phyloP scores from a whole-genome alignment of 2,329 filamentous ascomycete genomes.

The Fulvia fulva region DNA sequence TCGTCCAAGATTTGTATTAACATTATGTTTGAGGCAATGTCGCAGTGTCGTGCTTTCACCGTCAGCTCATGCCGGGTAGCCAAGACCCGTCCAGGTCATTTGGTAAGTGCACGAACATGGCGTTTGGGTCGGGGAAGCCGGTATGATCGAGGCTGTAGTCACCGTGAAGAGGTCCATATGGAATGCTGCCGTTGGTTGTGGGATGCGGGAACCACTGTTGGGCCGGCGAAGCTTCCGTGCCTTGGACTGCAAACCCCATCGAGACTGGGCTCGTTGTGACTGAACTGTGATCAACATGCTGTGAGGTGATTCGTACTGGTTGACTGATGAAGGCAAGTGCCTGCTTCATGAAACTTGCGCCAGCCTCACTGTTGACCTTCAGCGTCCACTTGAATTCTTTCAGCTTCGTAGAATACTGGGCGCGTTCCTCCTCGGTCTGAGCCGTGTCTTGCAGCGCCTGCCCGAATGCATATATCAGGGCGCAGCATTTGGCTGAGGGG shows the following conservation, averaged over 20 bases:
- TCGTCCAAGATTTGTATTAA: not conserved
- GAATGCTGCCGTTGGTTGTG: slow-evolving; percentile 7
- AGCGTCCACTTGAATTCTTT: slow-evolving; percentile 43
- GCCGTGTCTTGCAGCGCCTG: slow-evolving; percentile 39
- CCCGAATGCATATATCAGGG: slow-evolving; percentile 42
- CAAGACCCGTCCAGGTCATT: slow-evolving; percentile 1
- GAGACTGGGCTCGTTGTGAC: slow-evolving; percentile 18
- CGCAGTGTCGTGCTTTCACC: not conserved
- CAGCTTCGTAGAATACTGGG: slow-evolving; percentile 35
- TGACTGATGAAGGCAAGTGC: slow-evolving; percentile 30
- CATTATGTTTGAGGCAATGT: not conserved
- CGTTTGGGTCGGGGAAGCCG: slow-evolving; percentile 9
- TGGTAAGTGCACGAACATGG: slow-evolving; percentile 9
- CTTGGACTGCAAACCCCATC: slow-evolving; percentile 1
- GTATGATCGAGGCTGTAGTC: slow-evolving; percentile 11
- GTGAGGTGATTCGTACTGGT: slow-evolving; percentile 12
- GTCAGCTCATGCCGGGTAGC: slow-evolving; percentile 5
- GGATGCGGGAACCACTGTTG: slow-evolving; percentile 17
- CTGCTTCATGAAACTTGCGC: slow-evolving; percentile 42
- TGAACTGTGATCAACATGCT: slow-evolving; percentile 9
- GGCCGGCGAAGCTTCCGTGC: slow-evolving; percentile 10
- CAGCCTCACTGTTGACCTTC: slow-evolving; percentile 40
- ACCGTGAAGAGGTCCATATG: slow-evolving; percentile 10
- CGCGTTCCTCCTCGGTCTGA: slow-evolving; percentile 32
- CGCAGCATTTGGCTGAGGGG: slow-evolving; percentile 41